Percentiles rank a stretch among this genome's conserved stretches.
These are phyloP conservation scores for Suhomyces bolitotheri DNA, from an alignment of 1,139 yeast genomes.

Conservation along the genomic window DNA sequence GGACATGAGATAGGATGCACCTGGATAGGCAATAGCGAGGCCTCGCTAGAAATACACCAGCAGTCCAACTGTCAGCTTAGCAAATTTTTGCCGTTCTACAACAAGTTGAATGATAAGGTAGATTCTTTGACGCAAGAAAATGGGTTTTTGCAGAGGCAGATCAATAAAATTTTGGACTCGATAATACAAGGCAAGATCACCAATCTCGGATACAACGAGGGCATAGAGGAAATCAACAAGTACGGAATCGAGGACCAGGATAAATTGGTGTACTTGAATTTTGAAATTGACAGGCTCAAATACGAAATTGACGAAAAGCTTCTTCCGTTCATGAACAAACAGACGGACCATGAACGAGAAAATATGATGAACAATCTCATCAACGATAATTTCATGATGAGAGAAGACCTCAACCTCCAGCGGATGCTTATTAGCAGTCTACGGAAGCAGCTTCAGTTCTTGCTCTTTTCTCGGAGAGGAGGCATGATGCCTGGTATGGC, in stretches of 20 bases:
- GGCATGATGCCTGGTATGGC: conserved; percentile 7
- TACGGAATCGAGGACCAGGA: conserved; percentile 32
- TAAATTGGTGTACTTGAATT: conserved; percentile 35
- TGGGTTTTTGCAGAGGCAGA: conserved; percentile 40
- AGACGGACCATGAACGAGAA: conserved; percentile 33
- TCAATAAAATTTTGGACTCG: conserved; percentile 49
- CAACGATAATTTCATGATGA: conserved; percentile 45
- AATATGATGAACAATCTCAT: conserved; percentile 40
- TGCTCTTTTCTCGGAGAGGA: conserved; percentile 40
- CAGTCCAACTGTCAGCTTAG: conserved; percentile 36
- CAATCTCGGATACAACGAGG: conserved; percentile 51
- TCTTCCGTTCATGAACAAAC: conserved; percentile 38
- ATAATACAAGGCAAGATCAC: conserved; percentile 53
- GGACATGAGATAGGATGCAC: conserved; percentile 44
- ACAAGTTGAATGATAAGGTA: conserved; percentile 19
- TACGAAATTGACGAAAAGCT: conserved; percentile 45
- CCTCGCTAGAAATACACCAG: conserved; percentile 42
- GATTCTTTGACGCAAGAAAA: conserved; percentile 21
- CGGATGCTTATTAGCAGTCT: conserved; percentile 47
- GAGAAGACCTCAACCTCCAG: conserved; percentile 52
- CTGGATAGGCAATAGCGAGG: conserved; percentile 41
- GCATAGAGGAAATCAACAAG: conserved; percentile 45
- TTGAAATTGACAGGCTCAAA: conserved; percentile 43
- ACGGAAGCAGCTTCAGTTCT: conserved; percentile 53
- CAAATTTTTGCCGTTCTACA: conserved; percentile 32